Conservation (phyloP, 2,329 filamentous ascomycete species). For the Westerdykella sp. region DNA sequence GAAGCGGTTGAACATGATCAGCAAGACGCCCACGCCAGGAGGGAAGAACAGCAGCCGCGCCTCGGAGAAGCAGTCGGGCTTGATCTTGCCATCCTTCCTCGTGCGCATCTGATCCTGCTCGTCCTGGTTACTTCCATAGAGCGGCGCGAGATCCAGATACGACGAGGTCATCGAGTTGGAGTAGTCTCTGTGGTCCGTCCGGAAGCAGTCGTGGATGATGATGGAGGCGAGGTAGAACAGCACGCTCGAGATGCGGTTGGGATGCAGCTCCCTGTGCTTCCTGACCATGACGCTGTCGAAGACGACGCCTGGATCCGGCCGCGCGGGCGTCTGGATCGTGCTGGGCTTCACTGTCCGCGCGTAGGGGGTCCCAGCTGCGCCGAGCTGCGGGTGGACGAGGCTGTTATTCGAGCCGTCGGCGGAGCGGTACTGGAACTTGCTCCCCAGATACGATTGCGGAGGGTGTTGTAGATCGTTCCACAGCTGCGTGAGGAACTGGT, state of each 20-base stretch:
- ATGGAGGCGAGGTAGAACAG: slow-evolving; percentile 71
- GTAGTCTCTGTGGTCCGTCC: slow-evolving; percentile 57
- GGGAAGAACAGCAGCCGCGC: slow-evolving; percentile 60
- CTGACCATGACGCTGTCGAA: slow-evolving; percentile 64
- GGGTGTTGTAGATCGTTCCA: slow-evolving; percentile 47
- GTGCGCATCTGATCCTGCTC: slow-evolving; percentile 62
- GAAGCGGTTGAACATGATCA: slow-evolving; percentile 66
- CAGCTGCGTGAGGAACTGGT: slow-evolving; percentile 41
- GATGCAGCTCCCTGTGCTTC: slow-evolving; percentile 57
- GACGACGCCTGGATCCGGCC: slow-evolving; percentile 59
- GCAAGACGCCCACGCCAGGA: slow-evolving; percentile 59
- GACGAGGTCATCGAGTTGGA: slow-evolving; percentile 63
- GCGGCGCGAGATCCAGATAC: slow-evolving; percentile 65
- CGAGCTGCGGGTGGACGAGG: slow-evolving; percentile 56
- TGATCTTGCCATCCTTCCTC: slow-evolving; percentile 60
- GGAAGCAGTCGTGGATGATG: slow-evolving; percentile 57
- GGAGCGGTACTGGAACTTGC: slow-evolving; percentile 43
- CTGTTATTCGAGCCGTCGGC: slow-evolving; percentile 52
- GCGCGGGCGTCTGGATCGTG: slow-evolving; percentile 52
- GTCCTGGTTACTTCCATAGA: slow-evolving; percentile 65
- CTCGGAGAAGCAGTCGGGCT: slow-evolving; percentile 65
- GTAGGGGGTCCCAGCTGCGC: slow-evolving; percentile 60
- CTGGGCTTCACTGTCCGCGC: slow-evolving; percentile 58
- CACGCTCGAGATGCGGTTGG: slow-evolving; percentile 67
- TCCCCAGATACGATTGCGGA: slow-evolving; percentile 40